Base-by-base conservation (phyloP, 768 basidiomycete genomes). In the Pleurotus eryngii region DNA sequence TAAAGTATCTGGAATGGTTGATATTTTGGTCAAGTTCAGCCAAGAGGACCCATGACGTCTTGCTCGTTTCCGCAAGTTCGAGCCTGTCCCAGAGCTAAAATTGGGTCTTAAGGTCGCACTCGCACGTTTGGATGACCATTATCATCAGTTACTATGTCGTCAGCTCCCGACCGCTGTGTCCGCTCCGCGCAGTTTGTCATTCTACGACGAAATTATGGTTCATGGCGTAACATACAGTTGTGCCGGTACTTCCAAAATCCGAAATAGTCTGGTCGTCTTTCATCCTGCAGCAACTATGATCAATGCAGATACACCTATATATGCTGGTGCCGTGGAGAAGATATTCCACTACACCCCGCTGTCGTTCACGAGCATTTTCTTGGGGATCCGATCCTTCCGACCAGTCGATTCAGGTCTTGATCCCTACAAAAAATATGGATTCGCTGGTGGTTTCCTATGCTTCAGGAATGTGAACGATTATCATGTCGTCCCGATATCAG, bases 11-110 rank as follows among this genome's bases (percentile, higher is more conserved):
- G 57, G 58, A 35, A 57, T 61, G 42, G 27, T 65, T 8, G 27
- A 39, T 1, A 30, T 27, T 2, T n/a, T 65, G 40, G 59, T 60
- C 4, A 18, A 37, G 3, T 60, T 65, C 11, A 39, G 35, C 14
- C 54, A 27, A 8, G 63, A 67, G 38, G 64, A 67, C 39, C 17
- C 57, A 20, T 48, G 63, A 2, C 62, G 63, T 6, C 57, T 49
- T 42, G 46, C 53, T 14, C 49, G 60, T 5, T 56, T 58, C 15
- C 18, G 22, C 37, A 17, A 56, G 17, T 40, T 60, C 20, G 56
- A 64, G 30, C 55, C 56, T 39, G 18, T 7, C 12, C 39, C 39
- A 4, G 47, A 51, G 20, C 18, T 22, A 8, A 40, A 2, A 39
- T 17, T 55, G 3, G 49, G 53, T 38, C n/a, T 57, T 17, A 15